phyloP scores from a whole-genome alignment of 805 yeast genomes.

The Zygotorulaspora danielsina region DNA sequence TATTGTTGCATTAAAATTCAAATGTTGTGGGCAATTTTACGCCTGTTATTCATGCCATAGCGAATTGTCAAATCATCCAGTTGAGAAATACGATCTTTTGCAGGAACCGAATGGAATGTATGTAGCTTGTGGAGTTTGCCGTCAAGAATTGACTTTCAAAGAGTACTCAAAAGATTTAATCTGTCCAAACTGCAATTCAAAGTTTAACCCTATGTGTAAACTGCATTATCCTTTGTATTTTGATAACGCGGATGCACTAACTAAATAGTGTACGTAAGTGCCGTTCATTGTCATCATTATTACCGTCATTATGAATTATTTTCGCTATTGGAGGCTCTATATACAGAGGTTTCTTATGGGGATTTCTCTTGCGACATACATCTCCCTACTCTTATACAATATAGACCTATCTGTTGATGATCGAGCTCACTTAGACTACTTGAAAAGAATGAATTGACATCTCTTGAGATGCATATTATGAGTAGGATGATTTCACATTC shows the following conservation, averaged over 20 bases:
- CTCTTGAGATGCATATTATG: no score
- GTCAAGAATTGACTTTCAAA: slow-evolving; percentile 26
- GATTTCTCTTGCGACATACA: no score
- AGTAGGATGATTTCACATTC: no score
- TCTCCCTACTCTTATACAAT: no score
- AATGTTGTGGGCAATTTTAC: slow-evolving; percentile 30
- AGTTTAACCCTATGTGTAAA: slow-evolving; percentile 34
- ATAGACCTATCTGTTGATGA: no score
- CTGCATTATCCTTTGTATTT: slow-evolving; percentile 33
- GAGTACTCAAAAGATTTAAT: slow-evolving; percentile 17
- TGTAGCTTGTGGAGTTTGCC: slow-evolving; percentile 33
- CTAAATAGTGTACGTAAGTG: no score
- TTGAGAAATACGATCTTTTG: slow-evolving; percentile 15
- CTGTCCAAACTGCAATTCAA: slow-evolving; percentile 25
- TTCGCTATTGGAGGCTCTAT: no score
- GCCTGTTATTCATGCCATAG: slow-evolving; percentile 34
- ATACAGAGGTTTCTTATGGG: no score
- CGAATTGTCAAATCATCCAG: slow-evolving; percentile 18
- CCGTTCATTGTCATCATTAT: no score
- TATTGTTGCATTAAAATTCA: slow-evolving; percentile 32
- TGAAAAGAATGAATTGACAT: no score
- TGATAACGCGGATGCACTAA: slow-evolving; percentile 4
- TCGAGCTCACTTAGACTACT: no score
- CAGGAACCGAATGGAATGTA: slow-evolving; percentile 13
- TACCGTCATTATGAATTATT: no score